These are phyloP conservation scores for Brassica rapa DNA, from an alignment of 345 rosid genomes.

Conservation along the genomic window DNA sequence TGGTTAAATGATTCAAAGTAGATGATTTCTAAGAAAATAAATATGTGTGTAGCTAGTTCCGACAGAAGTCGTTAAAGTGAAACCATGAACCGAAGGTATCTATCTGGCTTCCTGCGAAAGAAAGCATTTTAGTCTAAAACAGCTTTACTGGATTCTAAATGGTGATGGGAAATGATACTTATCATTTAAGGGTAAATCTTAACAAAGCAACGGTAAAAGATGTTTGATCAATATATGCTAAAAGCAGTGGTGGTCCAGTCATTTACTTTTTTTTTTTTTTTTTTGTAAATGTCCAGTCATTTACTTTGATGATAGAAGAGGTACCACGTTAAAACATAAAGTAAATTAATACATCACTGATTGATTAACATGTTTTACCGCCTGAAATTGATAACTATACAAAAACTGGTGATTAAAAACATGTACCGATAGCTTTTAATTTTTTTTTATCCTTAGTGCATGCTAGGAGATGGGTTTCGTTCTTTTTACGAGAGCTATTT, in stretches of 20 bases:
- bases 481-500: background rate
- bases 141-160: background rate
- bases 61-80: constrained; percentile 1
- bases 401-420: background rate
- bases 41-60: background rate
- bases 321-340: background rate
- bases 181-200: background rate
- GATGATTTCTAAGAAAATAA: background rate
- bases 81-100: background rate
- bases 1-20: background rate
- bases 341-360: background rate
- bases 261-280: too few relatives aligned
- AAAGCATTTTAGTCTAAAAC: background rate
- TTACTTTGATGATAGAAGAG: background rate
- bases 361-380: background rate
- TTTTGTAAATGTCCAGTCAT: background rate
- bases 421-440: background rate
- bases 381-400: background rate
- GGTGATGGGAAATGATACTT: background rate
- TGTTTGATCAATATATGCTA: background rate
- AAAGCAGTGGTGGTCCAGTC: background rate
- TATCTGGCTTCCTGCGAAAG: background rate
- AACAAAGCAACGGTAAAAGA: background rate
- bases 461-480: background rate
- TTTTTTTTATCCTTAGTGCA: background rate